phyloP scores from a whole-genome alignment of 768 basidiomycete species.

The Kwoniella botswanensis region DNA sequence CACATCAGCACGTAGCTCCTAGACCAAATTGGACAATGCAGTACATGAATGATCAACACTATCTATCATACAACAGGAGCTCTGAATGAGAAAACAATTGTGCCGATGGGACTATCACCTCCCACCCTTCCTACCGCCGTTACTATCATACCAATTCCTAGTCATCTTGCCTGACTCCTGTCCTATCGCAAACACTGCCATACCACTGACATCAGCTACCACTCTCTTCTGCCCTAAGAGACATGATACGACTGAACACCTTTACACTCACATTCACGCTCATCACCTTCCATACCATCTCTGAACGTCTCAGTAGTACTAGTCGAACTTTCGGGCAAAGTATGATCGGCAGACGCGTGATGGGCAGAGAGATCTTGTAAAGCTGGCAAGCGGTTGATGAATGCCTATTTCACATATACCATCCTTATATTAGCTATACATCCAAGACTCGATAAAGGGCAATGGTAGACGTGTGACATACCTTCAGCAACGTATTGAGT shows the following conservation, averaged over 20 bases:
- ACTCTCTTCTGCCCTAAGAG: neutral
- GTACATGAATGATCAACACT: neutral
- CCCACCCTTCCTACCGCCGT: conserved; percentile 25
- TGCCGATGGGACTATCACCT: too few relatives aligned
- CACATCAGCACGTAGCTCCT: too few relatives aligned
- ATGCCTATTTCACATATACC: conserved; percentile 38
- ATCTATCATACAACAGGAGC: too few relatives aligned
- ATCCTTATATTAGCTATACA: neutral
- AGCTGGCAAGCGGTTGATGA: conserved; percentile 49
- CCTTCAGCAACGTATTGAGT: conserved; percentile 71
- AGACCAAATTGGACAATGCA: neutral
- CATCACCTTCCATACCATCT: conserved; percentile 90
- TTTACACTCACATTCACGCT: conserved; percentile 77
- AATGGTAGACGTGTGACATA: conserved; percentile 56
- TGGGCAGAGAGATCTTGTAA: conserved; percentile 55
- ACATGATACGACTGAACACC: too few relatives aligned
- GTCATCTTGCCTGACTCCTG: conserved; percentile 78
- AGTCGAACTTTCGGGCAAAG: conserved; percentile 75
- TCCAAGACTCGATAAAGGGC: too few relatives aligned
- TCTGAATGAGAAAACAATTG: too few relatives aligned
- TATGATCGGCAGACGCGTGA: conserved; percentile 65
- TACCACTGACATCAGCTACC: neutral
- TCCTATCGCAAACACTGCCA: conserved; percentile 78
- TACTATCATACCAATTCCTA: conserved; percentile 78
- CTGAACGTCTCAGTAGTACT: conserved; percentile 76